phyloP scores from a whole-genome alignment of 345 rosid species.

The Eucalyptus erythrocorys region DNA sequence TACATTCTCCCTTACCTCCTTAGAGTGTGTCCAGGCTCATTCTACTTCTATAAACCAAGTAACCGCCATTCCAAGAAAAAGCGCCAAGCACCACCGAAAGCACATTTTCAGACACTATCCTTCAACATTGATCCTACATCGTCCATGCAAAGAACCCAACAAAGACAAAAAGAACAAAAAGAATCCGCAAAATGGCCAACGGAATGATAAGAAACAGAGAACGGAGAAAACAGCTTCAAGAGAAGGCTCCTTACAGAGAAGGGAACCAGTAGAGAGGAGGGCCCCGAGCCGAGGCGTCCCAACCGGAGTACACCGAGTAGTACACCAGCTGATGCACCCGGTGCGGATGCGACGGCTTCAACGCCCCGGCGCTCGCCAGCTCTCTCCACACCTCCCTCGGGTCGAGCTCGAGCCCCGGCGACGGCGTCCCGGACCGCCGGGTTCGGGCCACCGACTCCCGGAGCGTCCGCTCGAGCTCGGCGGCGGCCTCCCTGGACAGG shows the following conservation, averaged over 20 bases:
- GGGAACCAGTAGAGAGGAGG: constrained; percentile 93
- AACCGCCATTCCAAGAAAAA: background rate
- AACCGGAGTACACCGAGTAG: constrained; percentile 47
- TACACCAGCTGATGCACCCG: constrained; percentile 60
- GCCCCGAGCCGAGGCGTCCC: constrained; percentile 58
- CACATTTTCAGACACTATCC: background rate
- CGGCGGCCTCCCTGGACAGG: constrained; percentile 27
- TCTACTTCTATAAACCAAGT: background rate
- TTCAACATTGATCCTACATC: background rate
- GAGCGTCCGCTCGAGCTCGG: constrained; percentile 14
- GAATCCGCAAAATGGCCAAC: background rate
- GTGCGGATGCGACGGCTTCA: constrained; percentile 73
- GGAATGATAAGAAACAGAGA: background rate
- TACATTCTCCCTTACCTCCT: background rate
- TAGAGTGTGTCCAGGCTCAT: background rate
- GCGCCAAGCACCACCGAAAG: background rate
- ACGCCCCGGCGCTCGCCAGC: constrained; percentile 27
- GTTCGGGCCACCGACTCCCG: constrained; percentile 7
- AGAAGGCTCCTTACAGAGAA: constrained; percentile 30
- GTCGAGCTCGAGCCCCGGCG: constrained; percentile 11
- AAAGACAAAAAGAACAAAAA: background rate
- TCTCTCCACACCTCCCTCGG: constrained; percentile 54
- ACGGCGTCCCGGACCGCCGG: background rate
- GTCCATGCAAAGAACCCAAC: background rate
- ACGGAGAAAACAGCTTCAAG: background rate